Percentiles rank a stretch among this genome's conserved stretches.
Conservation (phyloP, 257 asterid species). For the Solanum etuberosum region DNA sequence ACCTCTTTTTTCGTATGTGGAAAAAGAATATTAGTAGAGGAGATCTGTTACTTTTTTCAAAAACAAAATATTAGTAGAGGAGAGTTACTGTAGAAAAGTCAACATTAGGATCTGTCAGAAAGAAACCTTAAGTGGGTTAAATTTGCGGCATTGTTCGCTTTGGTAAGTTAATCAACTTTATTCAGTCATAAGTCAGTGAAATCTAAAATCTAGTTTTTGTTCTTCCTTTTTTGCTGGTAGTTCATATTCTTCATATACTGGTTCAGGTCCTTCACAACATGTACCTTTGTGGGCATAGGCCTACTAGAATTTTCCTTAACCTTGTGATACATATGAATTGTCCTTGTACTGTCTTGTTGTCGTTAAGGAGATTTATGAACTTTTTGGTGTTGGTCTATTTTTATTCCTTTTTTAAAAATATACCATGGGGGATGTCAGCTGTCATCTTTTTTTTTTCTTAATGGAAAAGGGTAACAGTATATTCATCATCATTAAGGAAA, state of each 20-base stretch:
- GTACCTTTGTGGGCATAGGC: neutral
- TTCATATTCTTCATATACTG: neutral
- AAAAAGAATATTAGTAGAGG: neutral
- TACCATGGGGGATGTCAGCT: neutral
- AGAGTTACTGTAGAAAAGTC: neutral
- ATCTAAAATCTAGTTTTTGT: neutral
- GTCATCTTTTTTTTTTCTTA: neutral
- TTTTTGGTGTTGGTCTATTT: neutral
- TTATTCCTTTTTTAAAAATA: neutral
- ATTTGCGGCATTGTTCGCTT: neutral
- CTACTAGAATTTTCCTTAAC: neutral
- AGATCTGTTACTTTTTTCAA: neutral
- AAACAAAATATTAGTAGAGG: neutral
- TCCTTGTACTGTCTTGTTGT: neutral
- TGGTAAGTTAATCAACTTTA: neutral
- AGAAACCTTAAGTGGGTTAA: neutral
- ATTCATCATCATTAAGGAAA: neutral
- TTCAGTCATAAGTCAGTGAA: neutral
- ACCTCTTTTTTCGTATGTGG: neutral
- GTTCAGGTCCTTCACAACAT: neutral
- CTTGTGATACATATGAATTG: neutral
- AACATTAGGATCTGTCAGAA: neutral
- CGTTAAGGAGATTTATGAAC: neutral
- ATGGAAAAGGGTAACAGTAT: neutral
- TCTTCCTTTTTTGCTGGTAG: neutral